Evolutionary conservation across 805 yeast species (phyloP).

Genomic region (Candida mattraensis): DNA sequence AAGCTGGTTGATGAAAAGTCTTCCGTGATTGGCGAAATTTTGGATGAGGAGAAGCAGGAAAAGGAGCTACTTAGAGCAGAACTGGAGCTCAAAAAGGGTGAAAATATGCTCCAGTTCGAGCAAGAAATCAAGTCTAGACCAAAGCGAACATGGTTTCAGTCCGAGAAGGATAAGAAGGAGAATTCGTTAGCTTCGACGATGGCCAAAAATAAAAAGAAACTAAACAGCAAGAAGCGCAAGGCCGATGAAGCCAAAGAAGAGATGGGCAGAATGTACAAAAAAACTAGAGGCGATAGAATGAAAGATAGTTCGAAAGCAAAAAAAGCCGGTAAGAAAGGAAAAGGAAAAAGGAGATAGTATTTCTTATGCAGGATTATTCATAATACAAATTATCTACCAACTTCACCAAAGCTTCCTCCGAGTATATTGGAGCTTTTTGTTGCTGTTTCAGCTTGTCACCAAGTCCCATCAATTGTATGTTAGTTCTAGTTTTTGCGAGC

Average conservation of each 20-base stretch:
- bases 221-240: constrained; percentile 72
- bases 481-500: constrained; percentile 45
- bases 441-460: constrained; percentile 22
- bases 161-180: constrained; percentile 52
- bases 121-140: constrained; percentile 88
- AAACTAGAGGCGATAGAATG: constrained; percentile 71
- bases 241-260: constrained; percentile 60
- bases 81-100: constrained; percentile 84
- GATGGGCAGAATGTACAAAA: constrained; percentile 63
- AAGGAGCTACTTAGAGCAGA: constrained; percentile 88
- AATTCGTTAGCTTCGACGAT: constrained; percentile 37
- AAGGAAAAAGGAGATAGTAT: constrained; percentile 5
- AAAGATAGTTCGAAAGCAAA: constrained; percentile 32
- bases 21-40: constrained; percentile 67
- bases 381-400: constrained; percentile 19
- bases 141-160: constrained; percentile 94
- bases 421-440: constrained; percentile 4
- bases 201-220: constrained; percentile 45
- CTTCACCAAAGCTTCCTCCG: constrained; percentile 9
- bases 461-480: constrained; percentile 48
- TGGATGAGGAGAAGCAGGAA: constrained; percentile 84
- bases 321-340: constrained; percentile 27
- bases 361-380: constrained; percentile 7
- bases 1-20: constrained; percentile 58
- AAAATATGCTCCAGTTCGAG: constrained; percentile 75